Evolutionary conservation across 352 stramenopile genomes (phyloP), one percentile per base, ranked within the genome.

Genomic region (Pythium aquatile): DNA sequence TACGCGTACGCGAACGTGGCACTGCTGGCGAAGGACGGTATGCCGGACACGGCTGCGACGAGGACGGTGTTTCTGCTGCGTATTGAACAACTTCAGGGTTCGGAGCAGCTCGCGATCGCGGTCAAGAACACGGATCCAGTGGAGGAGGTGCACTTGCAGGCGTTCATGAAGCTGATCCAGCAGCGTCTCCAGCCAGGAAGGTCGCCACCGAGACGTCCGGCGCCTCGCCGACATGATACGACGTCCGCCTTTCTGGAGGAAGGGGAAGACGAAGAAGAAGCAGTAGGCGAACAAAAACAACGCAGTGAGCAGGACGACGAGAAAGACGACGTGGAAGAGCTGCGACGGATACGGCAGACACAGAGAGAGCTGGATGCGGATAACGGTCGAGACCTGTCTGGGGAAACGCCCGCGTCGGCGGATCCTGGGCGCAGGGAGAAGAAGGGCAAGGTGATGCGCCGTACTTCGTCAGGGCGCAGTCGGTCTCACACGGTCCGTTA

Each of bases 71-170:
- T 92, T 24, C 52, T 92, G 26, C 59, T 90, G 1, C 68, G 79
- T 5, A 72, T 92, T 55, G 83, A 92, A 61, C 83, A 89, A 61
- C 74, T 92, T 0, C 76, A 86, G 24, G 79, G 70, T 33, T 90
- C 81, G 11, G 83, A 90, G 51, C 81, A 90, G 61, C 76, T 92
- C 47, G 74, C 70, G 6, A 77, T 92, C 46, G 71, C 73, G 0
- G 68, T 92, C 28, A 88, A 88, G 65, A 90, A 85, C 42, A 92
- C 83, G 14, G 81, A 90, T 37, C 83, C 81, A 5, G 62, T 90
- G 13, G 70, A 83, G 39, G 76, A 72, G n/a, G 69, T 67, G 16
- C 59, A 70, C 40, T 74, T 90, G 61, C 58, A 78, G 9, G 66
- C 72, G 33, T 90, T 90, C 58, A 47, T 90, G 63, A 66, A 55